Evolutionary conservation across 176 grass and related monocot species (phyloP).

Genomic region (Carex myosuroides): DNA sequence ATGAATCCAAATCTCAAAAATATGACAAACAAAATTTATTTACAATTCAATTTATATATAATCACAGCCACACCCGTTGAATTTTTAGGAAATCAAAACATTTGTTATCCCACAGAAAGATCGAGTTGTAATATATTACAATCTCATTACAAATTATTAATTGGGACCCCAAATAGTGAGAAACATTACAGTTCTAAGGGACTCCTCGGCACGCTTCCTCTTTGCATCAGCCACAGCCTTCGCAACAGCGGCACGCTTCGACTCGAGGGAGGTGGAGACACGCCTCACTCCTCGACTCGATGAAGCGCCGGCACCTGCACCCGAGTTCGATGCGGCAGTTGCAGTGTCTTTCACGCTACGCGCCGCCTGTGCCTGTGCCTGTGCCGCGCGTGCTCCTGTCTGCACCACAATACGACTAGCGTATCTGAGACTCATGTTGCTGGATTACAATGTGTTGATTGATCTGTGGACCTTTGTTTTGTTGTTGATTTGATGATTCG

Average conservation of each 20-base stretch:
- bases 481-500: neutral
- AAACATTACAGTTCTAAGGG: slow-evolving; percentile 81
- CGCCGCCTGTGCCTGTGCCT: slow-evolving; percentile 22
- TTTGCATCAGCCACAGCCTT: slow-evolving; percentile 39
- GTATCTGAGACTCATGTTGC: slow-evolving; percentile 58
- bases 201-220: slow-evolving; percentile 41
- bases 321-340: slow-evolving; percentile 19
- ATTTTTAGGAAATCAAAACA: neutral
- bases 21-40: neutral
- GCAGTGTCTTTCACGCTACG: slow-evolving; percentile 58
- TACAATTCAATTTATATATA: neutral
- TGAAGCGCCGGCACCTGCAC: slow-evolving; percentile 6
- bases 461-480: neutral
- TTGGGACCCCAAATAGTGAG: slow-evolving; percentile 77
- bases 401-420: slow-evolving; percentile 36
- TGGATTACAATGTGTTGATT: neutral
- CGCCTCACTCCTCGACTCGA: slow-evolving; percentile 28
- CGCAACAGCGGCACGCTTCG: slow-evolving; percentile 12
- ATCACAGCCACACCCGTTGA: neutral
- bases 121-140: neutral
- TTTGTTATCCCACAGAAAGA: neutral
- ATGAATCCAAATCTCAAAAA: neutral
- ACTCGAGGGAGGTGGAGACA: slow-evolving; percentile 32
- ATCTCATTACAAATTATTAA: neutral
- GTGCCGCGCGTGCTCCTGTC: slow-evolving; percentile 33